phyloP scores from a whole-genome alignment of 73 alveolate genomes.

The Tetrahymena malaccensis region DNA sequence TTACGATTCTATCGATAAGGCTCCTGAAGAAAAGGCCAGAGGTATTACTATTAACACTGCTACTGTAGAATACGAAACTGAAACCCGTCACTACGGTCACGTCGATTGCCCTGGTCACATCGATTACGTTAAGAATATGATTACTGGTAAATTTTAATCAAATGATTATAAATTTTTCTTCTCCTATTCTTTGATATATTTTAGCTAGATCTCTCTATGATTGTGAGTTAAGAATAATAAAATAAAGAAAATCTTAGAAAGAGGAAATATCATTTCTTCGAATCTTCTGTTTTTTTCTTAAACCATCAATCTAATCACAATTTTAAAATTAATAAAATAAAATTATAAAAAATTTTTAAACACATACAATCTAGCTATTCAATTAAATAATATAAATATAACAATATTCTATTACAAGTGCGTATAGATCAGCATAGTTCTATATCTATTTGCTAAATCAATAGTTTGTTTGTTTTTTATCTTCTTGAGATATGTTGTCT shows the following conservation, averaged over 20 bases:
- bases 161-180: not conserved
- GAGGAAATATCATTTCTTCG: not conserved
- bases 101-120: slow-evolving; percentile 98
- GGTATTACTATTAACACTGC: slow-evolving; percentile 95
- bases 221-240: not conserved
- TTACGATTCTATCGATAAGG: slow-evolving; percentile 72
- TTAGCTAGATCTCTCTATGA: not conserved
- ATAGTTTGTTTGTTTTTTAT: not conserved
- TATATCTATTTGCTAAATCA: not conserved
- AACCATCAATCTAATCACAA: not conserved
- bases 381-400: not conserved
- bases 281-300: not conserved
- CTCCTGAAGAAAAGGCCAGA: slow-evolving; percentile 89
- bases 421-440: not conserved
- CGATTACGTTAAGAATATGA: slow-evolving; percentile 94
- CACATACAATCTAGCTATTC: not conserved
- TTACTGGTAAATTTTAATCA: slow-evolving; percentile 55
- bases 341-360: not conserved
- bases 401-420: not conserved
- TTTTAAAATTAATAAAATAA: not conserved
- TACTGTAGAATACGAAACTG: slow-evolving; percentile 85
- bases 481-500: not conserved
- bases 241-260: not conserved
- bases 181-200: not conserved
- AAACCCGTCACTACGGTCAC: slow-evolving; percentile 85